Evolutionary conservation across 129 eudicot genomes (phyloP), one percentile per base, ranked within the genome.

Genomic region (Rutidosis leptorrhynchoides): DNA sequence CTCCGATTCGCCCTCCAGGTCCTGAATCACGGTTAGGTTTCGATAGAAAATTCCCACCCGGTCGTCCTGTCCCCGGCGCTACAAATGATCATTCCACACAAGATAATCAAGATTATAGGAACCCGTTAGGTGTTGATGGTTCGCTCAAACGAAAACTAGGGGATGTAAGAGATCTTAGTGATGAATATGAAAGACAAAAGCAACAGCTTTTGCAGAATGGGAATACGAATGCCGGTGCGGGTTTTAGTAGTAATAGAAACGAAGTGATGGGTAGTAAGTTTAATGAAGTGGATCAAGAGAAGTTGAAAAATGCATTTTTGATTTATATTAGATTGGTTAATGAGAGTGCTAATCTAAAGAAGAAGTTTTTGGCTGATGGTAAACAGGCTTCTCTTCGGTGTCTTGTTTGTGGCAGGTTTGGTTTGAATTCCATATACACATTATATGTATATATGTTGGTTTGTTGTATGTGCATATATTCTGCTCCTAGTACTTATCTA

Each of bases 161-260:
- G 10, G 90, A 73, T 1, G 62, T 55, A 75, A 12, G 75, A 59
- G 56, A 59, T 16, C 74, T 86, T 72, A 77, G 43, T 69, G 89
- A 90, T 76, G 95, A 77, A 37, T 82, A 81, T 33, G 90, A 91
- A 0, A 84, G 99, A 70, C 92, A 83, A 62, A 89, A 87, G 58
- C 95, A 83, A 56, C 92, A 86, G 67, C 86, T 86, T 57, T 71
- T 93, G 83, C 95, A 89, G 80, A 86, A 86, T 69, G 95, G 96
- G 8, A 86, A 78, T 75, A 78, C 58, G 19, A 67, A 77, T 16
- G 42, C 67, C 7, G 80, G 85, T 26, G 75, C 84, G 0, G 90
- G 92, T 22, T 40, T 87, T 0, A 85, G 97, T 70, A 73, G 69
- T 65, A 69, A 64, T 58, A 40, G 51, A 21, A 88, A 75, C 9